Percentiles rank a stretch among this genome's conserved stretches.
These are phyloP conservation scores for Allium fistulosum DNA, from an alignment of 106 monocot genomes.

Conservation along the genomic window DNA sequence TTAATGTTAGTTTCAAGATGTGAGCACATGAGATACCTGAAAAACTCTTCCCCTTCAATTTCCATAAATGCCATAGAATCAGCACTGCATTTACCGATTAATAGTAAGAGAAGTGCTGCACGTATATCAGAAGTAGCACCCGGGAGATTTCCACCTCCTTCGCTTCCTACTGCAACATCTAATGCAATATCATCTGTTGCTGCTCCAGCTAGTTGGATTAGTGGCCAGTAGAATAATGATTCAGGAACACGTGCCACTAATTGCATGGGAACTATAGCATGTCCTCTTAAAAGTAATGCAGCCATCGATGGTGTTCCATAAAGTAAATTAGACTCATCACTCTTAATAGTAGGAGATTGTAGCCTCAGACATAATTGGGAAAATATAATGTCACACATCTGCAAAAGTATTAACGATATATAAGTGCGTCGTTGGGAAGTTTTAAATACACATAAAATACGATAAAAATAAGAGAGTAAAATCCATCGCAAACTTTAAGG, in stretches of 20 bases:
- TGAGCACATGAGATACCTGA: conserved; percentile 43
- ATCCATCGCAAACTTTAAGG: too few species aligned
- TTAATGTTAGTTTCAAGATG: too few species aligned
- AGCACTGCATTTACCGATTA: conserved; percentile 87
- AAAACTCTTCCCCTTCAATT: conserved; percentile 96
- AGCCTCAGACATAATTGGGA: conserved; percentile 78
- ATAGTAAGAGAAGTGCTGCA: conserved; percentile 76
- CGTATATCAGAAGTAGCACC: conserved; percentile 93
- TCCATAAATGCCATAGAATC: conserved; percentile 75
- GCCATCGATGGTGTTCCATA: conserved; percentile 68
- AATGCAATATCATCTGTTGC: conserved; percentile 93
- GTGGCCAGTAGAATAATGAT: conserved; percentile 86
- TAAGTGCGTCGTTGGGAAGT: too few species aligned
- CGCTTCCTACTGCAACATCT: conserved; percentile 93
- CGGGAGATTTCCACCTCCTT: conserved; percentile 78
- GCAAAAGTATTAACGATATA: conserved; percentile 1
- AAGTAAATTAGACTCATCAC: not conserved
- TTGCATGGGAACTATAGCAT: conserved; percentile 82
- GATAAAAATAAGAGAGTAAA: too few species aligned
- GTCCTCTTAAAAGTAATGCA: conserved; percentile 74
- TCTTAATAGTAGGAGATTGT: conserved; percentile 31
- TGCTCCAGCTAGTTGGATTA: conserved; percentile 96
- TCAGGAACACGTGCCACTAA: conserved; percentile 71
- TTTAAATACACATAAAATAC: too few species aligned
- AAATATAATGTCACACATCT: conserved; percentile 97